Conservation (phyloP, 2,329 filamentous ascomycete species). For the Pseudogymnoascus sp. region DNA sequence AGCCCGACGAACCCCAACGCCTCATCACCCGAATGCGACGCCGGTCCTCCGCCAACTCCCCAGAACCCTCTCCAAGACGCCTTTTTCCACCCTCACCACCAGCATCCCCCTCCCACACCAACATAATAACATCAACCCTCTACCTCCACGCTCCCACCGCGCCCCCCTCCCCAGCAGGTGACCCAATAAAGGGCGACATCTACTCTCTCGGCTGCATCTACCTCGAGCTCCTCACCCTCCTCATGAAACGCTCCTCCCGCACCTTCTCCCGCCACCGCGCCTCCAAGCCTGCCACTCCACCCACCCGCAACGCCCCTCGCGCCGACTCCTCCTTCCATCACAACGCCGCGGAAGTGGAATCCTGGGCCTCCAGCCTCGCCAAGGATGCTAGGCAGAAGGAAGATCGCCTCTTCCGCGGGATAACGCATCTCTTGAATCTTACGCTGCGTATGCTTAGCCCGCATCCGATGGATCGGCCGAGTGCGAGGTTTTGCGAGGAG, state of each 20-base stretch:
- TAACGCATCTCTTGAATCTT: slow-evolving; percentile 45
- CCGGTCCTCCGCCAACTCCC: slow-evolving; percentile 22
- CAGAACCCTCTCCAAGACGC: slow-evolving; percentile 9
- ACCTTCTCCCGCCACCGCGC: slow-evolving; percentile 57
- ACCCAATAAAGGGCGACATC: slow-evolving; percentile 56
- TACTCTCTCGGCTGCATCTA: slow-evolving; percentile 68
- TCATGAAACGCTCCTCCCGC: slow-evolving; percentile 58
- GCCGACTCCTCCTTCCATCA: slow-evolving; percentile 65
- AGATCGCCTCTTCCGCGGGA: slow-evolving; percentile 41
- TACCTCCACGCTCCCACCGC: neutral
- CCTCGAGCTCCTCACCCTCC: slow-evolving; percentile 61
- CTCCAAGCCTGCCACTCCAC: neutral
- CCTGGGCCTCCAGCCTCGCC: slow-evolving; percentile 56
- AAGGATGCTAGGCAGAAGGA: slow-evolving; percentile 45
- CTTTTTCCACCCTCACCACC: neutral
- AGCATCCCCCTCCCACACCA: slow-evolving; percentile 16
- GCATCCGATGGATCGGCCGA: slow-evolving; percentile 45
- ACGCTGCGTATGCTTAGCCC: slow-evolving; percentile 47
- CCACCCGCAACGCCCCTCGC: slow-evolving; percentile 26
- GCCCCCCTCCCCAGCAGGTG: slow-evolving; percentile 36
- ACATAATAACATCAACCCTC: slow-evolving; percentile 20
- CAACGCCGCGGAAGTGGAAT: slow-evolving; percentile 59
- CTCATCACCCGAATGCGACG: slow-evolving; percentile 30
- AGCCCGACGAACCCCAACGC: slow-evolving; percentile 32
- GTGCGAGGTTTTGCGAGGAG: slow-evolving; percentile 44